Conservation (phyloP, 108 stramenopile genomes). For the Bacterosira constricta region DNA sequence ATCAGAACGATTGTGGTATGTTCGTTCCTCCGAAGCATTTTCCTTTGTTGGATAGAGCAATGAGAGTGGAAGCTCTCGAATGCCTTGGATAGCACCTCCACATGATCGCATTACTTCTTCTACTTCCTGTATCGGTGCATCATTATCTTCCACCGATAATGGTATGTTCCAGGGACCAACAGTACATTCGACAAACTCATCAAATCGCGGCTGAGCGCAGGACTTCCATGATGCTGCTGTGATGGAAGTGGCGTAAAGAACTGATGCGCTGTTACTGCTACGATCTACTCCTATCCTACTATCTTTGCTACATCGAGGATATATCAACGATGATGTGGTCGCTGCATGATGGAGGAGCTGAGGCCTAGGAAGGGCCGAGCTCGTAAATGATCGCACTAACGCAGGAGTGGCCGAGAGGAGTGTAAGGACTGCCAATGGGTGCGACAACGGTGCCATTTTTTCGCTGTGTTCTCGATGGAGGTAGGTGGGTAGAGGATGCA, state of each 20-base stretch:
- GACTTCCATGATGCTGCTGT: constrained; percentile 30
- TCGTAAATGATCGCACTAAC: no score
- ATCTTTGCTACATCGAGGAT: no score
- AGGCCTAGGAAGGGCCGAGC: no score
- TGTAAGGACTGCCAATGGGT: neutral
- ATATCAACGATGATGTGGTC: neutral
- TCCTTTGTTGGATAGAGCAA: neutral
- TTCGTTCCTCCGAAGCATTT: neutral
- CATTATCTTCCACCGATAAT: neutral
- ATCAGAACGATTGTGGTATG: constrained; percentile 69
- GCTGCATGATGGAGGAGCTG: no score
- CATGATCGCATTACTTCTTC: constrained; percentile 81
- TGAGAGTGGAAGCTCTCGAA: constrained; percentile 51
- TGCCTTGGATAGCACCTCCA: constrained; percentile 78
- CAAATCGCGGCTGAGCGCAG: constrained; percentile 60
- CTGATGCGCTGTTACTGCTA: neutral
- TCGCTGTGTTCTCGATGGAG: no score
- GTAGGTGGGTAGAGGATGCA: no score
- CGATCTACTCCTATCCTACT: no score
- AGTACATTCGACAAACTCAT: constrained; percentile 50
- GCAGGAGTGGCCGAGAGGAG: neutral
- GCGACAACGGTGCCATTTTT: neutral
- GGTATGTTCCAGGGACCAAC: constrained; percentile 45
- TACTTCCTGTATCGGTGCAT: constrained; percentile 26
- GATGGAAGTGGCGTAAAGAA: neutral